Base-by-base conservation (phyloP, 1,284 basidiomycete species). In the Cryptococcus wingfieldii region DNA sequence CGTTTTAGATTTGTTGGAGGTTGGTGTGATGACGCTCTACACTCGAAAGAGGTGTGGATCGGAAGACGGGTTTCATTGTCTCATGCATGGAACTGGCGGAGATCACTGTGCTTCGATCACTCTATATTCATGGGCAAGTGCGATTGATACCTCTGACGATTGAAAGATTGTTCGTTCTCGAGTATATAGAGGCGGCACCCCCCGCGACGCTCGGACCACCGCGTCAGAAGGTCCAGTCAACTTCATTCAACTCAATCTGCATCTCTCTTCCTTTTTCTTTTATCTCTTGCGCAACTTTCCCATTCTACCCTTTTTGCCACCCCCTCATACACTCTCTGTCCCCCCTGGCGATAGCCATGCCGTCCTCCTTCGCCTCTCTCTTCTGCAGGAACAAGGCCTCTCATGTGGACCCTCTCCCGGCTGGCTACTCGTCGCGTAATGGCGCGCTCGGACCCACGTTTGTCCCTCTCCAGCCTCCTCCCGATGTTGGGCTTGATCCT, bases 81-180 rank as follows among this genome's bases (percentile, higher is more conserved):
- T 43, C 48, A 62, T 62, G 58, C 51, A 62, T 62, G 61, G 58
- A 52, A 62, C 61, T 62, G 61, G 61, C 58, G 61, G 61, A 59
- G 56, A 27, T 25, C 1, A 16, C 13, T 46, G 7, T 46, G 44
- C 9, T 9, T 16, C 16, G 41, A 9, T 42, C 41, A 5, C n/a
- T 42, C 41, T 19, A 42, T 10, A 34, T 42, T n/a, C 41, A 42
- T 42, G 41, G 16, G 16, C 41, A n/a, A 18, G n/a, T 42, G 16
- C 41, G 23, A 23, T 23, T 23, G 23, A 23, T 23, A 23, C 23
- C 23, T 23, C 2, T 23, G 23, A 3, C 23, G 23, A 23, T 3
- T 23, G 23, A 23, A 23, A 23, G 23, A 23, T 23, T 23, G 23
- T 23, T 23, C 31, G 31, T 6, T 34, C 31, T 7, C 10, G 31